Evolutionary conservation across 2,329 filamentous ascomycete species (phyloP).

Genomic region (Akanthomyces dipterigenus): DNA sequence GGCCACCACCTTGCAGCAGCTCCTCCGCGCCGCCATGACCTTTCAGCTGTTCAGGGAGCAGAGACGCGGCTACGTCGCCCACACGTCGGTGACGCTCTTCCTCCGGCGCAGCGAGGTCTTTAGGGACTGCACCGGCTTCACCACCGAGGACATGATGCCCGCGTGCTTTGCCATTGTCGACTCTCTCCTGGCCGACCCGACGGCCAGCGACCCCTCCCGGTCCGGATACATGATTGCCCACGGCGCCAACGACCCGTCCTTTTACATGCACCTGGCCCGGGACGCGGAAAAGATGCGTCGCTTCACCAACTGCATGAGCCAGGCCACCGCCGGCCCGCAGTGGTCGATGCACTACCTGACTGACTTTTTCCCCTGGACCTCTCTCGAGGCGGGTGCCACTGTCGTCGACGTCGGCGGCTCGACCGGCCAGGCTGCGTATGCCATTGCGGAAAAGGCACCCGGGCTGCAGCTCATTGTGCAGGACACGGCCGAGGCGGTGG

Average conservation of each 20-base stretch:
- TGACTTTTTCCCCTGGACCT: constrained; percentile 7
- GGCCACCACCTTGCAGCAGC: neutral
- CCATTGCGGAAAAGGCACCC: constrained; percentile 8
- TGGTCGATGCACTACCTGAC: neutral
- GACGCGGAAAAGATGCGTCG: neutral
- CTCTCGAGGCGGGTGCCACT: constrained; percentile 5
- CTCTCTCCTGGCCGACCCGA: neutral
- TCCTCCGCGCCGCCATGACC: neutral
- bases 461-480: constrained; percentile 9
- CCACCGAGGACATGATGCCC: neutral
- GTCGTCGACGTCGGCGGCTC: neutral
- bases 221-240: neutral
- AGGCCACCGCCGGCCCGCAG: neutral
- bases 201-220: neutral
- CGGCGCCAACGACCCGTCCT: neutral
- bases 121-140: neutral
- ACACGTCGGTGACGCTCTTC: neutral
- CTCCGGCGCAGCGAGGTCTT: neutral
- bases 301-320: neutral
- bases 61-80: neutral
- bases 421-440: constrained; percentile 2
- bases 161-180: neutral
- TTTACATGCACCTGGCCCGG: neutral
- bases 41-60: neutral
- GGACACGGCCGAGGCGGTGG: neutral